Evolutionary conservation across 768 basidiomycete species (phyloP).

Genomic region (Paxillus ammoniavirescens): DNA sequence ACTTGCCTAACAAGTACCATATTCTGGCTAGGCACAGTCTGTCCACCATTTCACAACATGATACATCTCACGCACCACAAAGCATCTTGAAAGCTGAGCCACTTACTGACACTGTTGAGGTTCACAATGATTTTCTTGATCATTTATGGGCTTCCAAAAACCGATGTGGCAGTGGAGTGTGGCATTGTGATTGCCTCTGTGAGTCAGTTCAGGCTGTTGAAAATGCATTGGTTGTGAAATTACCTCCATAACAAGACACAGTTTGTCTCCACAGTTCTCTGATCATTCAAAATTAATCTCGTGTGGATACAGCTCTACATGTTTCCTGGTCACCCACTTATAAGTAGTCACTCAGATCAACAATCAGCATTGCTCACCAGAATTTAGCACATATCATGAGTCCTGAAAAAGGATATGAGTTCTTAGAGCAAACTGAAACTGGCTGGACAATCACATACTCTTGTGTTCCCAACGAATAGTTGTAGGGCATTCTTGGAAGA

Average conservation of each 20-base stretch:
- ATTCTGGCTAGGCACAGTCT: neutral
- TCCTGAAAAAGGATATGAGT: neutral
- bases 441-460: neutral
- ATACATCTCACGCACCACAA: neutral
- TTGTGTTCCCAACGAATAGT: neutral
- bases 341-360: neutral
- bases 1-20: neutral
- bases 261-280: neutral
- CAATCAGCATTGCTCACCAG: neutral
- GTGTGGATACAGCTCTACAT: neutral
- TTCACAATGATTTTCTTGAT: neutral
- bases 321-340: neutral
- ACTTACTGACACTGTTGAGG: neutral
- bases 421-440: neutral
- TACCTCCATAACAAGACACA: neutral
- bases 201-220: neutral
- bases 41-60: neutral
- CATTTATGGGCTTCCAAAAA: neutral
- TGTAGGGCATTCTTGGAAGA: neutral
- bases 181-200: neutral
- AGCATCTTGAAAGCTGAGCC: neutral
- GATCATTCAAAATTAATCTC: neutral
- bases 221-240: neutral
- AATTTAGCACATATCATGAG: neutral
- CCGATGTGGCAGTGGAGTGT: neutral